phyloP scores from a whole-genome alignment of 371 early-diverging fungal genomes.

The Quaeritorhiza haematococci region DNA sequence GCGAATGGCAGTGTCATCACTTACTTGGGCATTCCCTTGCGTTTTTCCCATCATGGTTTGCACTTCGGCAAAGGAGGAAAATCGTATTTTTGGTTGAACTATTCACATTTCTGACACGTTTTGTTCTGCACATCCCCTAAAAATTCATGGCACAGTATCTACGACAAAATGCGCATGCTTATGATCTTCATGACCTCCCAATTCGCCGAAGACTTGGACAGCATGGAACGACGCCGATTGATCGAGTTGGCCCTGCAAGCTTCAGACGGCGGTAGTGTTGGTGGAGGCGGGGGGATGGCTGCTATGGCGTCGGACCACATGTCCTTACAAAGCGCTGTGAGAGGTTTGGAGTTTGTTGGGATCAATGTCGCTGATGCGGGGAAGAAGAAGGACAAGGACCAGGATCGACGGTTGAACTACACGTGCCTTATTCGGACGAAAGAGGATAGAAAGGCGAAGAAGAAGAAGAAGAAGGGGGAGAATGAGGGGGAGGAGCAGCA shows the following conservation, averaged over 20 bases:
- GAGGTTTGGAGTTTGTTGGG: not conserved
- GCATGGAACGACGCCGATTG: slow-evolving; percentile 2
- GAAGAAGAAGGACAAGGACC: no score
- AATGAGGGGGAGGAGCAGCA: slow-evolving; percentile 26
- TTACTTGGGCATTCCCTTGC: no score
- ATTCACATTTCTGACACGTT: not conserved
- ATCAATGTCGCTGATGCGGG: not conserved
- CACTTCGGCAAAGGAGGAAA: no score
- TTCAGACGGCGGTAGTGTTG: slow-evolving; percentile 1
- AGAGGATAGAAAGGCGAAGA: not conserved
- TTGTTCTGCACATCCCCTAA: not conserved
- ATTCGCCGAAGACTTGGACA: slow-evolving; percentile 1
- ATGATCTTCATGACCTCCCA: slow-evolving; percentile 7
- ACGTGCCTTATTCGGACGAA: not conserved
- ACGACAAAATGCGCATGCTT: slow-evolving; percentile 18
- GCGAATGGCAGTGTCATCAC: no score
- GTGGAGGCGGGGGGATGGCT: slow-evolving; percentile 7
- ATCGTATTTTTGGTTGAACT: no score
- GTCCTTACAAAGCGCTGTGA: not conserved
- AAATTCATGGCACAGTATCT: not conserved
- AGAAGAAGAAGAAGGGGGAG: slow-evolving; percentile 22
- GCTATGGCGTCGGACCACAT: slow-evolving; percentile 7
- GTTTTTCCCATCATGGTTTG: no score
- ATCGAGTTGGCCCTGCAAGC: slow-evolving; percentile 6
- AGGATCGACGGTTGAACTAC: slow-evolving; percentile 8